A percentile compares a stretch with the other conserved stretches of the same genome.
phyloP scores from a whole-genome alignment of 768 basidiomycete genomes.

The Rhodocollybia butyracea region DNA sequence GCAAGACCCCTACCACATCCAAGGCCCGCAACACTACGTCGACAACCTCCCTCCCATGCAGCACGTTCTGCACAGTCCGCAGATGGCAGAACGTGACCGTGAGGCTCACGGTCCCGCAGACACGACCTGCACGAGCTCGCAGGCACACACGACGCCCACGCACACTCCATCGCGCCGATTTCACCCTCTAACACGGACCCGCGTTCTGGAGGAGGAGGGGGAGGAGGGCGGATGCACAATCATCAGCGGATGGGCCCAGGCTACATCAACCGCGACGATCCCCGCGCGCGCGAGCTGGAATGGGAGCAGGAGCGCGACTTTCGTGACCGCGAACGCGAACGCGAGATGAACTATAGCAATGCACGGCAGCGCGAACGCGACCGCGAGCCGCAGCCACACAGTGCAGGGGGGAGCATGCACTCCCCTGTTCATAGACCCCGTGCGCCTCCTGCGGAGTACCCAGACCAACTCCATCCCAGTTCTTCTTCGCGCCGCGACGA shows the following conservation, averaged over 20 bases:
- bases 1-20: constrained; percentile 34
- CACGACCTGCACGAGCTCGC: constrained; percentile 32
- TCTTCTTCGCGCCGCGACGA: constrained; percentile 2
- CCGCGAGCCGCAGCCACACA: too few relatives aligned
- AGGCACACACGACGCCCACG: constrained; percentile 24
- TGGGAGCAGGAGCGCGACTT: constrained; percentile 43
- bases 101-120: constrained; percentile 36
- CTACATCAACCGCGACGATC: constrained; percentile 49
- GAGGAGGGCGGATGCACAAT: constrained; percentile 49
- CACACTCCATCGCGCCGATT: constrained; percentile 22
- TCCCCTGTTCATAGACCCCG: constrained; percentile 13
- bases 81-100: constrained; percentile 37
- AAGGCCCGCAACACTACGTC: constrained; percentile 42
- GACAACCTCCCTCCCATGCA: constrained; percentile 42
- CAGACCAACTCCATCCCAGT: background rate
- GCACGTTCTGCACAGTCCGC: constrained; percentile 49
- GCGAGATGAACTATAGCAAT: constrained; percentile 18
- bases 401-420: background rate
- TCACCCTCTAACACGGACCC: constrained; percentile 35
- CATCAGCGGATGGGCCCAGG: constrained; percentile 70
- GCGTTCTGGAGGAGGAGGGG: too few relatives aligned
- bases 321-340: constrained; percentile 34
- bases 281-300: constrained; percentile 40
- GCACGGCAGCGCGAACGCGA: constrained; percentile 34
- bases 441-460: background rate